phyloP scores from a whole-genome alignment of 495 filamentous ascomycete species.

The Parmelia sp. region DNA sequence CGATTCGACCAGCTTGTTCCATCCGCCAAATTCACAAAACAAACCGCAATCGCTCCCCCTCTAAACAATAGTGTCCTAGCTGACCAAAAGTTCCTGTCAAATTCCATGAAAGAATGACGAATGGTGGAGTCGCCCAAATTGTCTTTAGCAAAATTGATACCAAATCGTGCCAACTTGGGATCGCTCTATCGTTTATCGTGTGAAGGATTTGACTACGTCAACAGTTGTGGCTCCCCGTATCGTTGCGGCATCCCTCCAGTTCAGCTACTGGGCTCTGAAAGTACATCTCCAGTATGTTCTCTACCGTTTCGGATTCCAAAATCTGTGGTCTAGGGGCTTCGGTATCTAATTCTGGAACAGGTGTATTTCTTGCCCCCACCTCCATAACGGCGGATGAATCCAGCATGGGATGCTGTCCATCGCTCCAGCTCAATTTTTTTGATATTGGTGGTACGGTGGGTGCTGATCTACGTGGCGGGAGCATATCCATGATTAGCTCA shows the following conservation, averaged over 20 bases:
- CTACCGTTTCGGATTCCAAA: not conserved
- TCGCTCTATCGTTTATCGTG: too few species aligned
- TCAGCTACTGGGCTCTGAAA: not conserved
- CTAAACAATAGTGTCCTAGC: too few species aligned
- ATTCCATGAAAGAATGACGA: too few species aligned
- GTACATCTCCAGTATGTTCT: not conserved
- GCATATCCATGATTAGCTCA: constrained; percentile 12
- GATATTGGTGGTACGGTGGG: not conserved
- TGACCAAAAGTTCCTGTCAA: too few species aligned
- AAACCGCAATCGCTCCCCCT: too few species aligned
- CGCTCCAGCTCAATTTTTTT: not conserved
- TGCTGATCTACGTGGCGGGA: not conserved
- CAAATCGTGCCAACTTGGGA: too few species aligned
- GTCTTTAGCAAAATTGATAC: too few species aligned
- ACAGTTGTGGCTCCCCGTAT: too few species aligned
- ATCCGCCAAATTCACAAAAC: too few species aligned
- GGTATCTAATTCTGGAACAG: not conserved
- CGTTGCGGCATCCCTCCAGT: not conserved
- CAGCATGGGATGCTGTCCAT: not conserved
- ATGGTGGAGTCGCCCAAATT: too few species aligned
- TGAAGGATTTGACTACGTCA: too few species aligned
- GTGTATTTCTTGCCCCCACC: not conserved
- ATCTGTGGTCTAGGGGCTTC: not conserved
- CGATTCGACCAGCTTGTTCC: too few species aligned
- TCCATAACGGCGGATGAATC: not conserved